phyloP scores from a whole-genome alignment of 2,329 filamentous ascomycete species.

The Pleochaeta shiraiana region DNA sequence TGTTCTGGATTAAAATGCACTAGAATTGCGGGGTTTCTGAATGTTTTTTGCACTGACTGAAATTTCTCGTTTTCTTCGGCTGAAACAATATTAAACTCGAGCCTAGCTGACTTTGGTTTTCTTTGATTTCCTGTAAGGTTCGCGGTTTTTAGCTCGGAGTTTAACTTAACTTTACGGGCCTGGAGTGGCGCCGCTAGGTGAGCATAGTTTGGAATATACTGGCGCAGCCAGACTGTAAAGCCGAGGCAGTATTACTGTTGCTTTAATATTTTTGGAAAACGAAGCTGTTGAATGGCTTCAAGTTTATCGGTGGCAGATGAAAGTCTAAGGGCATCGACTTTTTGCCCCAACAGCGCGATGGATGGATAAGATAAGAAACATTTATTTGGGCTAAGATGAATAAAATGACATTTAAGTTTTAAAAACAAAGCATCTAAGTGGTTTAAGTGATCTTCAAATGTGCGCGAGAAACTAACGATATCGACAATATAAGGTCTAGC shows the following conservation, averaged over 20 bases:
- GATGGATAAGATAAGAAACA: neutral
- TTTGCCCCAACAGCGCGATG: neutral
- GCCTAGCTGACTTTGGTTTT: neutral
- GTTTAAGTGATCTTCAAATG: neutral
- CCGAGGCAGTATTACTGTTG: neutral
- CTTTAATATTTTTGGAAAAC: neutral
- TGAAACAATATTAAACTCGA: neutral
- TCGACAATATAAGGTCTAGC: neutral
- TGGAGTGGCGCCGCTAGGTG: neutral
- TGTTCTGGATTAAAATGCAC: neutral
- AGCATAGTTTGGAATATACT: neutral
- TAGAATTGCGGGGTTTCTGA: neutral
- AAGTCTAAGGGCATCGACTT: neutral
- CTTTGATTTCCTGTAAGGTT: neutral
- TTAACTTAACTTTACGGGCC: neutral
- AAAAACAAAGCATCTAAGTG: neutral
- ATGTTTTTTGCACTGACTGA: neutral
- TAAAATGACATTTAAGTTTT: neutral
- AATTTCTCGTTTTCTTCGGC: neutral
- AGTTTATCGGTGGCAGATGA: neutral
- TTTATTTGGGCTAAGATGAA: neutral
- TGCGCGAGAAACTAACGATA: neutral
- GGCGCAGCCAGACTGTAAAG: neutral
- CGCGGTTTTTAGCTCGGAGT: neutral
- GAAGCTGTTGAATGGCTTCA: neutral